Percentiles rank a stretch among this genome's conserved stretches.
These are phyloP conservation scores for Stentor coeruleus DNA, from an alignment of 73 alveolate genomes.

Conservation along the genomic window DNA sequence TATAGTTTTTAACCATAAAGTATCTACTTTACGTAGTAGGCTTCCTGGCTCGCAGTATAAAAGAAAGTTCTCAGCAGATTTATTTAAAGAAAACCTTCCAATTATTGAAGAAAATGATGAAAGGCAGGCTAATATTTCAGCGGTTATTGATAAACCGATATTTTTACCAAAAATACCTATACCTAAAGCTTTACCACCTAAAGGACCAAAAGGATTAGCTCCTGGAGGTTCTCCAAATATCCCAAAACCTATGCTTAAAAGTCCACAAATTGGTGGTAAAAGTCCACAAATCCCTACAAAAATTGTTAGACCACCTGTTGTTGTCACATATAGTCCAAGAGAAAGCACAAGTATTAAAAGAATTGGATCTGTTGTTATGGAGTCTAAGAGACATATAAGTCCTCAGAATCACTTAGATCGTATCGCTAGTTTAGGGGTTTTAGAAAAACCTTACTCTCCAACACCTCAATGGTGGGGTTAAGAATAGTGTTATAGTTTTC, in stretches of 20 bases:
- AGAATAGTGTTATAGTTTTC: too few relatives aligned
- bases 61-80: neutral
- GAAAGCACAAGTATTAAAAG: too few relatives aligned
- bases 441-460: neutral
- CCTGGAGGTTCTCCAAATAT: neutral
- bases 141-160: neutral
- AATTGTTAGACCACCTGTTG: neutral
- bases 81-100: neutral
- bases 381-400: neutral
- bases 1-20: neutral
- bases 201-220: neutral
- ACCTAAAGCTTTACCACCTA: neutral
- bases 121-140: neutral
- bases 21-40: neutral
- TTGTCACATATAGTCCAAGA: too few relatives aligned
- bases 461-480: constrained; percentile 1
- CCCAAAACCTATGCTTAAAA: neutral
- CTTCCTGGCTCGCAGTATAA: neutral
- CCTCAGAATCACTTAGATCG: neutral
- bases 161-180: neutral
- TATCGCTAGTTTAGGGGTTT: neutral
- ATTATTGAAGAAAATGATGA: neutral
- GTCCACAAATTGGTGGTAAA: neutral
- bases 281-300: too few relatives aligned
- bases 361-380: neutral